Percentiles rank a stretch among this genome's conserved stretches.
Conservation (phyloP, 2,329 filamentous ascomycete species). For the Penicillium sp. region DNA sequence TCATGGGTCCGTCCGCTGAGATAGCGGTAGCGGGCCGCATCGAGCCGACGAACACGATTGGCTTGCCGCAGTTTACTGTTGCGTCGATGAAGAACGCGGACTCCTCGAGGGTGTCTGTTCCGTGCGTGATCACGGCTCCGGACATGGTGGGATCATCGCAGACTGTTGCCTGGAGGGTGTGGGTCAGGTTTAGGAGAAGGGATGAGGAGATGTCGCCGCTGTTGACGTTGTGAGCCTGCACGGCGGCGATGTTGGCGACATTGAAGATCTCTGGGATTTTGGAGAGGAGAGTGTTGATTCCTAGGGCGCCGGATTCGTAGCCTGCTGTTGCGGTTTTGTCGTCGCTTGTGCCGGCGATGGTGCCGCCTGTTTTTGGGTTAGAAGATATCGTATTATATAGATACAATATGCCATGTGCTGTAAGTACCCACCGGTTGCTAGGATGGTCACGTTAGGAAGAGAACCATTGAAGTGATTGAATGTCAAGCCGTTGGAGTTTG, state of each 20-base stretch:
- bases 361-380: slow-evolving; percentile 16
- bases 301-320: slow-evolving; percentile 23
- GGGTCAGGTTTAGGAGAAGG: slow-evolving; percentile 22
- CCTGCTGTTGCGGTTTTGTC: slow-evolving; percentile 26
- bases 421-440: slow-evolving; percentile 19
- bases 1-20: slow-evolving; percentile 61
- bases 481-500: slow-evolving; percentile 25
- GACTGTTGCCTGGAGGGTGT: slow-evolving; percentile 11
- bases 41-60: slow-evolving; percentile 59
- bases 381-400: neutral
- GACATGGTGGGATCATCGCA: slow-evolving; percentile 9
- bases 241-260: slow-evolving; percentile 25
- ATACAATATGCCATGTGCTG: too few relatives aligned
- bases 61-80: slow-evolving; percentile 56
- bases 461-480: slow-evolving; percentile 25
- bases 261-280: slow-evolving; percentile 25
- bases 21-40: slow-evolving; percentile 63
- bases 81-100: slow-evolving; percentile 62
- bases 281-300: slow-evolving; percentile 23
- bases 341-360: slow-evolving; percentile 23
- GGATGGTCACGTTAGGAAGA: slow-evolving; percentile 25
- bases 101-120: slow-evolving; percentile 64
- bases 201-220: slow-evolving; percentile 23
- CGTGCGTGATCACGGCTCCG: slow-evolving; percentile 52
- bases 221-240: slow-evolving; percentile 28